A percentile compares a stretch with the other conserved stretches of the same genome.
phyloP scores from a whole-genome alignment of 2,329 filamentous ascomycete species.

The Botryotinia globosa region DNA sequence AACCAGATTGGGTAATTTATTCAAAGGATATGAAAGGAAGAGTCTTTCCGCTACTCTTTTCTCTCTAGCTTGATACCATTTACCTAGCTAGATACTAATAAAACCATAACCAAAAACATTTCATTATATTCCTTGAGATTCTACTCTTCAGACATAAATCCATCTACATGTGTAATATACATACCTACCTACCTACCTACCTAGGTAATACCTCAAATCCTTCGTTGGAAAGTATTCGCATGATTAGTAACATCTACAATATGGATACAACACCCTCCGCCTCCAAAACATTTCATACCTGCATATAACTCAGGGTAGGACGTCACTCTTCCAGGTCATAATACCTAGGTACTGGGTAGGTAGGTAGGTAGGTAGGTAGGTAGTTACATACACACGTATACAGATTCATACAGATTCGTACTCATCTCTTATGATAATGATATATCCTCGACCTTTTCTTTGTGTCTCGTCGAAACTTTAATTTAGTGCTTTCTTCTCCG shows the following conservation, averaged over 20 bases:
- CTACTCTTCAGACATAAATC: not conserved
- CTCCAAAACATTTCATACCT: not conserved
- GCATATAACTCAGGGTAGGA: slow-evolving; percentile 1
- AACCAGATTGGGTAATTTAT: not conserved
- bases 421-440: not conserved
- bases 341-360: not conserved
- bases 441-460: not conserved
- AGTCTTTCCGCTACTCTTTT: not conserved
- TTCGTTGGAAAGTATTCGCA: not conserved
- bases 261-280: not conserved
- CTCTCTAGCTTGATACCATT: not conserved
- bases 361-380: too few species aligned
- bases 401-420: not conserved
- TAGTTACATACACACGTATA: too few species aligned
- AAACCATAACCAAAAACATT: not conserved
- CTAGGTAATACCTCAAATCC: not conserved
- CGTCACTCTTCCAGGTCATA: not conserved
- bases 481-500: slow-evolving; percentile 10
- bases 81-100: not conserved
- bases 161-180: not conserved
- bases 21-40: not conserved
- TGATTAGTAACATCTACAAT: not conserved
- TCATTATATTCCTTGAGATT: not conserved
- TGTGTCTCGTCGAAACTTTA: not conserved
- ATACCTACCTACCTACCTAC: not conserved